phyloP scores from a whole-genome alignment of 2,329 filamentous ascomycete genomes.

The Penicillium hordei region DNA sequence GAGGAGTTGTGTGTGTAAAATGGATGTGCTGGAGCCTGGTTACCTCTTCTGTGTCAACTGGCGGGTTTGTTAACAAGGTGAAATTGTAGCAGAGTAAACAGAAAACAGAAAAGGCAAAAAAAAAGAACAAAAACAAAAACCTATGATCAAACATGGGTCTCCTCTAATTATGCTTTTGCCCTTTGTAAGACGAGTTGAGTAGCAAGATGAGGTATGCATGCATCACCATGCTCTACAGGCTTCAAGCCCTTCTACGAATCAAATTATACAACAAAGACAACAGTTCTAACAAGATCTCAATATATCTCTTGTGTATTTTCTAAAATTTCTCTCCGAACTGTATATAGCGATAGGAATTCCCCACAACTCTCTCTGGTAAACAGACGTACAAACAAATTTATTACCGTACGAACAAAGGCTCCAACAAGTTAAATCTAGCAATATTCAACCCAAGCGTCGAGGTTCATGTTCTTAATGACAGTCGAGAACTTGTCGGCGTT shows the following conservation, averaged over 20 bases:
- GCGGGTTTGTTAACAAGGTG: not conserved
- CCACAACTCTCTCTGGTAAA: not conserved
- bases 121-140: too few species aligned
- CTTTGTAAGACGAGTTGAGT: not conserved
- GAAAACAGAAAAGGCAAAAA: too few species aligned
- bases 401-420: not conserved
- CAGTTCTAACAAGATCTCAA: not conserved
- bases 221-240: too few species aligned
- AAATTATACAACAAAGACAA: not conserved
- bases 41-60: too few species aligned
- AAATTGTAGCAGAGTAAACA: too few species aligned
- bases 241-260: not conserved
- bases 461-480: conserved; percentile 63
- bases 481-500: conserved; percentile 59
- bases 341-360: conserved; percentile 47
- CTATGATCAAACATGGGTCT: not conserved
- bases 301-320: not conserved
- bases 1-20: not conserved
- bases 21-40: too few species aligned
- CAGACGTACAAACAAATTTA: not conserved
- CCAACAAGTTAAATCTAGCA: conserved; percentile 39
- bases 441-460: conserved; percentile 63
- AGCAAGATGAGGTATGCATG: too few species aligned
- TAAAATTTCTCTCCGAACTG: not conserved
- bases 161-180: not conserved